A percentile compares a stretch with the other conserved stretches of the same genome.
These are phyloP conservation scores for Dipteronia sinensis DNA, from an alignment of 345 rosid genomes.

Conservation along the genomic window DNA sequence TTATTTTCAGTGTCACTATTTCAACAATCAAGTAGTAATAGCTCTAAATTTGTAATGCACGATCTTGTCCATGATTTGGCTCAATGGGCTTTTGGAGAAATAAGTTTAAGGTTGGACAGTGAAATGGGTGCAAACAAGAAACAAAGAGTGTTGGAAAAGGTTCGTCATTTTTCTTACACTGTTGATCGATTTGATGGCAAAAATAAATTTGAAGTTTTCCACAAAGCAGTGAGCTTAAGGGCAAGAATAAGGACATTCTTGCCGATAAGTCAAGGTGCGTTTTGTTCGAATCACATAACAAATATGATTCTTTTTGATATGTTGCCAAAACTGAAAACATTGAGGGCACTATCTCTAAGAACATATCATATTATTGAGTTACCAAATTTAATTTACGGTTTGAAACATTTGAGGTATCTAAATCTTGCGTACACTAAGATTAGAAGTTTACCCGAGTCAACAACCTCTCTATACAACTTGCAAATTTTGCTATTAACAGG, in stretches of 20 bases:
- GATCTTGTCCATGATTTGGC: not conserved
- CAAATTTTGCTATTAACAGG: not conserved
- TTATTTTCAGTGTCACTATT: not conserved
- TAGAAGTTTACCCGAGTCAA: slow-evolving; percentile 3
- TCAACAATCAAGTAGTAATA: not conserved
- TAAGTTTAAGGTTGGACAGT: not conserved
- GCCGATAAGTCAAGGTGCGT: too few relatives aligned
- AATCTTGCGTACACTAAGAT: not conserved
- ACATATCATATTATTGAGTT: not conserved
- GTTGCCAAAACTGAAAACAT: not conserved
- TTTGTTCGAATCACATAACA: not conserved
- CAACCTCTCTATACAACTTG: not conserved
- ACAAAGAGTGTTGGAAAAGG: not conserved
- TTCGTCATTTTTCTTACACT: not conserved
- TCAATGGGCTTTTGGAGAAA: not conserved
- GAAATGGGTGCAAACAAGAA: not conserved
- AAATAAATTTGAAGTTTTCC: not conserved
- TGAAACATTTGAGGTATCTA: slow-evolving; percentile 11
- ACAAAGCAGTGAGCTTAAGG: not conserved
- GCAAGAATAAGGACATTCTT: too few relatives aligned
- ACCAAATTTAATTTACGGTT: slow-evolving; percentile 1
- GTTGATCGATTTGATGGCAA: not conserved
- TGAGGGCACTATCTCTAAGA: slow-evolving; percentile 13
- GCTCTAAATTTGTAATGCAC: not conserved
- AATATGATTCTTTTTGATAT: not conserved